Percentiles rank a stretch among this genome's conserved stretches.
phyloP scores from a whole-genome alignment of 345 rosid genomes.

The Eucalyptus tenuipes region DNA sequence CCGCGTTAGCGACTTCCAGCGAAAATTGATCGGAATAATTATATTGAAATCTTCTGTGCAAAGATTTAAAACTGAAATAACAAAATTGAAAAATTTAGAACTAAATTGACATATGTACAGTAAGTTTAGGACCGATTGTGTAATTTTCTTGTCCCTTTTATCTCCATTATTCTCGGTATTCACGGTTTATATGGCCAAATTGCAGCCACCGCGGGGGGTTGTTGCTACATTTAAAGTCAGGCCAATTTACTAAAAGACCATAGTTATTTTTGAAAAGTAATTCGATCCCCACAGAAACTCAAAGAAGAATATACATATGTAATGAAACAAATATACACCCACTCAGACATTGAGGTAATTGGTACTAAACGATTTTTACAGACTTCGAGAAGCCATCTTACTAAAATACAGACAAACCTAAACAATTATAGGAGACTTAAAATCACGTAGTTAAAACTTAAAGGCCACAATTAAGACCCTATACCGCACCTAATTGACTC shows the following conservation, averaged over 20 bases:
- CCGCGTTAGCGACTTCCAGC: rapidly evolving
- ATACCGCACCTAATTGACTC: not conserved
- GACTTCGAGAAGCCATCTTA: not conserved
- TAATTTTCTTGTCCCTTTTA: not conserved
- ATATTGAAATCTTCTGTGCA: not conserved
- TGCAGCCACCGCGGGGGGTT: not conserved
- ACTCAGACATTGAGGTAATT: not conserved
- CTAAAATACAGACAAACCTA: not conserved
- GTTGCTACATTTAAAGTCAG: not conserved
- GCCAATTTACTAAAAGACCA: not conserved
- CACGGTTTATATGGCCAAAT: not conserved
- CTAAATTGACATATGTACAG: rapidly evolving
- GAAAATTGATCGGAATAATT: rapidly evolving
- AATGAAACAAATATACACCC: not conserved
- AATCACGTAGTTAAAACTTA: not conserved
- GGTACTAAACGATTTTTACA: not conserved
- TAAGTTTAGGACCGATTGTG: not conserved
- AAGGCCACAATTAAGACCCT: not conserved
- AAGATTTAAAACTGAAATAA: rapidly evolving
- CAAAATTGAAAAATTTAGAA: not conserved
- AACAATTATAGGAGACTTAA: not conserved
- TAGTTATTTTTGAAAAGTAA: not conserved
- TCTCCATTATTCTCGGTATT: not conserved
- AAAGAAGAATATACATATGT: not conserved
- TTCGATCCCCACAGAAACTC: not conserved